Percentiles rank a stretch among this genome's conserved stretches.
Conservation (phyloP, 345 rosid species). For the Viola odorata region DNA sequence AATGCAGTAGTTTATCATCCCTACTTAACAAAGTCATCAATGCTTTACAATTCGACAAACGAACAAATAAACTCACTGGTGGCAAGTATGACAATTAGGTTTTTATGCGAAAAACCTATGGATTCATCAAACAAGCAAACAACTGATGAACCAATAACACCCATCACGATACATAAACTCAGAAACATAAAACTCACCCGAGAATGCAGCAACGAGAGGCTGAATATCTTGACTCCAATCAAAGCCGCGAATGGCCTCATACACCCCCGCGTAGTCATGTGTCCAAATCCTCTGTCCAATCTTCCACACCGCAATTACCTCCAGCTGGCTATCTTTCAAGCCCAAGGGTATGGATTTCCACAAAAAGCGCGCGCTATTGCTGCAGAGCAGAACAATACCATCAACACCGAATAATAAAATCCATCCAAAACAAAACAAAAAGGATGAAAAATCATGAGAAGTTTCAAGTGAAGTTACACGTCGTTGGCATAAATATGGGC, state of each 20-base stretch:
- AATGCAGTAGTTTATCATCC: too few species aligned
- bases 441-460: background rate
- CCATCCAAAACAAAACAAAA: background rate
- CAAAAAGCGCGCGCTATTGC: slow-evolving; percentile 73
- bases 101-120: too few species aligned
- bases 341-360: slow-evolving; percentile 72
- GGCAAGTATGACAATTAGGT: too few species aligned
- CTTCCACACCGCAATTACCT: slow-evolving; percentile 67
- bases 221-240: slow-evolving; percentile 73
- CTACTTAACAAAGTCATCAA: too few species aligned
- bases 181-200: slow-evolving; percentile 30
- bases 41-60: too few species aligned
- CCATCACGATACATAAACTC: too few species aligned
- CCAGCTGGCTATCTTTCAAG: slow-evolving; percentile 65
- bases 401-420: background rate
- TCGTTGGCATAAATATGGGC: slow-evolving; percentile 59
- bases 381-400: slow-evolving; percentile 17
- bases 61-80: too few species aligned
- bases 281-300: slow-evolving; percentile 86
- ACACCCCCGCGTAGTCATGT: slow-evolving; percentile 65
- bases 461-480: slow-evolving; percentile 32
- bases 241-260: slow-evolving; percentile 61
- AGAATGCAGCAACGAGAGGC: slow-evolving; percentile 62
- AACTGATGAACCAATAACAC: background rate
- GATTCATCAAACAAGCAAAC: background rate